Percentiles rank a stretch among this genome's conserved stretches.
These are phyloP conservation scores for Aspergillus versicolor DNA, from an alignment of 2,329 filamentous ascomycete genomes.

Conservation along the genomic window DNA sequence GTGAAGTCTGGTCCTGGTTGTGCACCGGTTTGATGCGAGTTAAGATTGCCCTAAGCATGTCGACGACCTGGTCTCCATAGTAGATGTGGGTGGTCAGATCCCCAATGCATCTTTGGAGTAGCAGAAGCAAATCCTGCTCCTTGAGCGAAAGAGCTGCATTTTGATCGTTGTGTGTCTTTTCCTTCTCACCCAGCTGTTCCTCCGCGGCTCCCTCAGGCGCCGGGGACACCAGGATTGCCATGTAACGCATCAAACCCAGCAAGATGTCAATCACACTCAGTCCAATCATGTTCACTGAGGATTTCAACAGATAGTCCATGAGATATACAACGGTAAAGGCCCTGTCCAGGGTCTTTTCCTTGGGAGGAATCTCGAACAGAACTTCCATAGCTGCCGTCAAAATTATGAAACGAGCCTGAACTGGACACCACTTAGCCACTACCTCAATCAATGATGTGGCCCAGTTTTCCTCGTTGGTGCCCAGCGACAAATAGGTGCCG, in stretches of 20 bases:
- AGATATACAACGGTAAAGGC: slow-evolving; percentile 75
- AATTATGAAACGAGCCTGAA: slow-evolving; percentile 91
- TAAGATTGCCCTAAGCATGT: slow-evolving; percentile 85
- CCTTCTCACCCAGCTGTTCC: slow-evolving; percentile 22
- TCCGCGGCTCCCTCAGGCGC: slow-evolving; percentile 38
- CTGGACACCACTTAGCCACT: slow-evolving; percentile 82
- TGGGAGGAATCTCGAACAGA: slow-evolving; percentile 66
- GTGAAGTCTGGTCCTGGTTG: slow-evolving; percentile 44
- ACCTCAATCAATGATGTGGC: slow-evolving; percentile 77
- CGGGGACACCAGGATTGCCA: slow-evolving; percentile 73
- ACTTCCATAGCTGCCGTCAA: slow-evolving; percentile 78
- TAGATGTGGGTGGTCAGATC: slow-evolving; percentile 92
- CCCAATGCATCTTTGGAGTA: slow-evolving; percentile 81
- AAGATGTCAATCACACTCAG: slow-evolving; percentile 95
- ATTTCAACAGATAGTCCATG: slow-evolving; percentile 78
- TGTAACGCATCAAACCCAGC: slow-evolving; percentile 78
- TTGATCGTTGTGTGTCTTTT: slow-evolving; percentile 10
- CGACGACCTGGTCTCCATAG: slow-evolving; percentile 91
- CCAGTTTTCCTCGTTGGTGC: slow-evolving; percentile 63
- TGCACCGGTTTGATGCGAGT: slow-evolving; percentile 69
- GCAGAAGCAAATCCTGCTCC: slow-evolving; percentile 64
- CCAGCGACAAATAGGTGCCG: slow-evolving; percentile 42
- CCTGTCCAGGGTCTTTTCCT: slow-evolving; percentile 68
- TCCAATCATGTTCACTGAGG: slow-evolving; percentile 89
- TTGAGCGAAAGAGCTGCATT: slow-evolving; percentile 46